These are phyloP conservation scores for Trypanosoma caninum DNA, from an alignment of 208 protist genomes.

Conservation along the genomic window DNA sequence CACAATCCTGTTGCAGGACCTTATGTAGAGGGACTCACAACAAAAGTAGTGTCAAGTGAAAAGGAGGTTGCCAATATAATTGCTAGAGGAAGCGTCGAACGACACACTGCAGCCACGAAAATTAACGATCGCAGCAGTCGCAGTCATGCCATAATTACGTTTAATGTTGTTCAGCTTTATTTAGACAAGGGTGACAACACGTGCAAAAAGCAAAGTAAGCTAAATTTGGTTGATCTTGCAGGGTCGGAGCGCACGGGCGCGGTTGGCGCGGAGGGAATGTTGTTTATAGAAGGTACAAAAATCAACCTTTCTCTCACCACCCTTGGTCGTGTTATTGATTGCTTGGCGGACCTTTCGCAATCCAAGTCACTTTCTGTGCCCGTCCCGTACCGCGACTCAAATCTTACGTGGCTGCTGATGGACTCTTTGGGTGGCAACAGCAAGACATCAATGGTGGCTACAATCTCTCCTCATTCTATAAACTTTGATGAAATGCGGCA, in stretches of 20 bases:
- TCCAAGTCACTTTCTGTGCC: slow-evolving; percentile 49
- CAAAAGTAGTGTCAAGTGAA: slow-evolving; percentile 43
- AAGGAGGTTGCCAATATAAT: slow-evolving; percentile 65
- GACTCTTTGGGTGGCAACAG: slow-evolving; percentile 58
- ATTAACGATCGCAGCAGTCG: slow-evolving; percentile 89
- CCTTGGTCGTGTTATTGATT: slow-evolving; percentile 90
- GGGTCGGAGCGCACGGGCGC: slow-evolving; percentile 88
- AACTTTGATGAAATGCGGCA: slow-evolving; percentile 50
- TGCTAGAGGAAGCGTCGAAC: slow-evolving; percentile 63
- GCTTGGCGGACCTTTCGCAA: slow-evolving; percentile 72
- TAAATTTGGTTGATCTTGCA: slow-evolving; percentile 94
- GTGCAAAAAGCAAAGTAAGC: slow-evolving; percentile 60
- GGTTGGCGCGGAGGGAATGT: slow-evolving; percentile 61
- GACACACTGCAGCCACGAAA: slow-evolving; percentile 79
- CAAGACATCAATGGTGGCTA: slow-evolving; percentile 51
- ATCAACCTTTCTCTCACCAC: slow-evolving; percentile 94
- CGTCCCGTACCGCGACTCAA: slow-evolving; percentile 69
- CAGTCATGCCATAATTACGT: slow-evolving; percentile 88
- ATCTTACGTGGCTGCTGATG: slow-evolving; percentile 74
- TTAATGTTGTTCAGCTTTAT: slow-evolving; percentile 68
- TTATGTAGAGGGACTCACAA: slow-evolving; percentile 69
- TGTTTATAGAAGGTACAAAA: slow-evolving; percentile 78
- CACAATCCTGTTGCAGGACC: slow-evolving; percentile 62
- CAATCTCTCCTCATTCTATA: slow-evolving; percentile 29
- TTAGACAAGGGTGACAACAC: slow-evolving; percentile 53